Conservation (phyloP, 1,139 yeast genomes). For the Geotrichum klebahnii region DNA sequence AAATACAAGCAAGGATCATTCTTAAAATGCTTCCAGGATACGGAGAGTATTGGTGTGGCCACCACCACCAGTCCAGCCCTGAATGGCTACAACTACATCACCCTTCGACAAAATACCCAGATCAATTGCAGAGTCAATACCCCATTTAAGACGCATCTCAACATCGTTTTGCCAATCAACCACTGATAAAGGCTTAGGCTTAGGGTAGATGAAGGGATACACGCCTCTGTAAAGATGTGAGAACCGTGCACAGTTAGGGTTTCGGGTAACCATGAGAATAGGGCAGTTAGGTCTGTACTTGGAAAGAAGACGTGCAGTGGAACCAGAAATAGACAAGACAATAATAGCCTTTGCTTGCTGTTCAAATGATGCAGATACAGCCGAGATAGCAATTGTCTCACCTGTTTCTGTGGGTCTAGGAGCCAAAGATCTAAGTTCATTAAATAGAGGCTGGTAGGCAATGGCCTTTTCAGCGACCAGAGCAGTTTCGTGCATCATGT, state of each 20-base stretch:
- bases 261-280: slow-evolving; percentile 96
- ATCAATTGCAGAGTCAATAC: slow-evolving; percentile 83
- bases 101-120: slow-evolving; percentile 84
- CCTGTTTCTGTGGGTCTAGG: slow-evolving; percentile 87
- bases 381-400: slow-evolving; percentile 96
- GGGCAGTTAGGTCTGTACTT: slow-evolving; percentile 98
- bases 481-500: slow-evolving; percentile 98
- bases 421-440: slow-evolving; percentile 83
- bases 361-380: slow-evolving; percentile 93
- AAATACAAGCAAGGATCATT: background rate
- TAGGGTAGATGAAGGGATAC: slow-evolving; percentile 84
- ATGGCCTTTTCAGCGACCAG: slow-evolving; percentile 95
- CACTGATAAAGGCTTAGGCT: slow-evolving; percentile 52
- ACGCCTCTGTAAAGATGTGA: slow-evolving; percentile 98
- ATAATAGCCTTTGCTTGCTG: slow-evolving; percentile 96
- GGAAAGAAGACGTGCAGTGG: slow-evolving; percentile 91
- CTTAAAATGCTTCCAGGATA: slow-evolving; percentile 38
- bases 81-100: slow-evolving; percentile 89
- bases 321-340: slow-evolving; percentile 91
- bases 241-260: slow-evolving; percentile 86
- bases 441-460: slow-evolving; percentile 80
- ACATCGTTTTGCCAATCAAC: slow-evolving; percentile 93
- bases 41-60: slow-evolving; percentile 99
- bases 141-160: slow-evolving; percentile 91
- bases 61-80: slow-evolving; percentile 98